Evolutionary conservation across 2,329 filamentous ascomycete genomes (phyloP), one percentile per base, ranked within the genome.

Genomic region (Knoxdaviesia proteae): DNA sequence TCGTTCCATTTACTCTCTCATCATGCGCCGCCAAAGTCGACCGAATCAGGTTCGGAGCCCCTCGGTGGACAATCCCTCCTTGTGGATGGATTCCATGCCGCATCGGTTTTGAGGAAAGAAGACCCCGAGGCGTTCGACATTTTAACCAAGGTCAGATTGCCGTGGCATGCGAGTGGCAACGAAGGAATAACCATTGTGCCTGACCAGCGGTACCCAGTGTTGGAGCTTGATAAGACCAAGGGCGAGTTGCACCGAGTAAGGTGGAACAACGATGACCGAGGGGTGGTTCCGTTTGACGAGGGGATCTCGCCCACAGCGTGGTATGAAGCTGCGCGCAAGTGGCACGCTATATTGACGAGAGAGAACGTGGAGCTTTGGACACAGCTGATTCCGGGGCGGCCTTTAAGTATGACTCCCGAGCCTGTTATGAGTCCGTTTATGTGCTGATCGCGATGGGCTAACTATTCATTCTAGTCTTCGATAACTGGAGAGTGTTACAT

Each of bases 401-500:
- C 84, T 5, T 54, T 94, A 44, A 76, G 82, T 87, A 62, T 59
- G 76, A 65, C 3, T 36, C 2, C 20, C 20, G 20, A 20, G 20
- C 20, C 20, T 20, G 20, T 20, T 20, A 20, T 20, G 20, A 20
- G 20, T 20, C 20, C 20, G 20, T 20, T 20, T 20, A 20, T 20
- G 20, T 20, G 20, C 20, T 20, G 20, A 20, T 20, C 20, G 20
- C 20, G 20, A 20, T 20, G 20, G 20, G 20, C 20, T 20, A 20
- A 20, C 20, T 20, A 20, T 20, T 20, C 31, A 32, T n/a, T 35
- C 7, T 50, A 82, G 81, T 96, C 39, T 94, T 98, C 57, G 84
- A 98, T 56, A 96, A 98, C 54, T 94, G 88, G 86, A 72, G 90
- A 46, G 80, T 94, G 34, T 62, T 96, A 50, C 90, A 98, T 58